phyloP scores from a whole-genome alignment of 106 monocot genomes.

The Vanilla planifolia region DNA sequence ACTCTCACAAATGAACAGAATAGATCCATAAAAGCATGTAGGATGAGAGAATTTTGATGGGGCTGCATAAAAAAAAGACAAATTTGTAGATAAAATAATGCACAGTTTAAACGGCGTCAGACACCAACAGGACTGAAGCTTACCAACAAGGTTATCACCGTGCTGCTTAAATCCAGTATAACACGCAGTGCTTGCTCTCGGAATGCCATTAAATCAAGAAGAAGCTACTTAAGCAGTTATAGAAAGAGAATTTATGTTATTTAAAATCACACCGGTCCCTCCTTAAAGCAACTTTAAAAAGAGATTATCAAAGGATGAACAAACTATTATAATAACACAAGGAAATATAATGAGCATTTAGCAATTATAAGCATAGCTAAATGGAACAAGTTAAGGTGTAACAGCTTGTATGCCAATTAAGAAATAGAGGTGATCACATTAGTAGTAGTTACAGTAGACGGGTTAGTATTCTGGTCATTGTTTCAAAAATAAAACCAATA shows the following conservation, averaged over 20 bases:
- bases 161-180: conserved; percentile 95
- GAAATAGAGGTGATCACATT: too few species aligned
- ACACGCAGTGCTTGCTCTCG: conserved; percentile 91
- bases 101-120: not conserved
- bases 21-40: conserved; percentile 99
- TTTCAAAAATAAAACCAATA: too few species aligned
- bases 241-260: conserved; percentile 6
- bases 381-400: too few species aligned
- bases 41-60: conserved; percentile 95
- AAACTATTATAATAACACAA: not conserved
- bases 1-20: conserved; percentile 96
- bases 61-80: conserved; percentile 51
- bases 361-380: too few species aligned
- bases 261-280: not conserved
- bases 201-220: conserved; percentile 98
- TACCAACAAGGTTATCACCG: conserved; percentile 95
- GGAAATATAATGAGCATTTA: too few species aligned
- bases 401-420: too few species aligned
- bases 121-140: conserved; percentile 8
- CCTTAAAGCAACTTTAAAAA: not conserved
- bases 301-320: not conserved
- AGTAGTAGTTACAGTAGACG: too few species aligned
- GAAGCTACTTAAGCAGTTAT: conserved; percentile 37
- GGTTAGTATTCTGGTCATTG: too few species aligned
- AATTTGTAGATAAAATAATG: not conserved